Conservation (phyloP, 1,284 basidiomycete genomes). For the Mrakiaceae sp. region DNA sequence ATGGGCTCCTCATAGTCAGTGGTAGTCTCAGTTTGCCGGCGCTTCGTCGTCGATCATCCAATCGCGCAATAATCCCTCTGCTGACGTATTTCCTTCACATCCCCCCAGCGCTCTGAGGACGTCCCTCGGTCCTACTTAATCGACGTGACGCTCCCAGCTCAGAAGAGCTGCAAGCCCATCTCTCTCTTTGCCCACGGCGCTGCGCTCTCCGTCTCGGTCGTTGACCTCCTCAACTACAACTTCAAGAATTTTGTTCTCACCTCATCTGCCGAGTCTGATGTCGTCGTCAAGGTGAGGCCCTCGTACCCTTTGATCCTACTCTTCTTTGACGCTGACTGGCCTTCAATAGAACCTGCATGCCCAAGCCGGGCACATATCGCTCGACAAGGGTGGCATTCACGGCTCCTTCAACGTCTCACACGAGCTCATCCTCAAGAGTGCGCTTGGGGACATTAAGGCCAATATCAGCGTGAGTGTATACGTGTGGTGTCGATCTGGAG, state of each 20-base stretch:
- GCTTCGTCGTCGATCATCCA: background rate
- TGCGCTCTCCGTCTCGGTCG: background rate
- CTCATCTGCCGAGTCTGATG: background rate
- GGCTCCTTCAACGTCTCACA: conserved; percentile 20
- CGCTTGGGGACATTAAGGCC: conserved; percentile 11
- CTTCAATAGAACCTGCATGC: conserved; percentile 9
- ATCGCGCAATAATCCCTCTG: background rate
- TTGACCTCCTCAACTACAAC: background rate
- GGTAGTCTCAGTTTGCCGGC: no score
- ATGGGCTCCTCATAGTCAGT: no score
- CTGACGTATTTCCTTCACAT: no score
- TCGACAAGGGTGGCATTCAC: conserved; percentile 15
- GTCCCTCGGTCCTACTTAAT: conserved; percentile 1
- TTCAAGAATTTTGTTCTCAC: conserved; percentile 8
- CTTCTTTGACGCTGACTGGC: no score
- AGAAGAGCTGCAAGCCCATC: background rate
- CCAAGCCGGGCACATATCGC: background rate
- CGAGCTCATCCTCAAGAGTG: conserved; percentile 16
- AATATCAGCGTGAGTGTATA: background rate
- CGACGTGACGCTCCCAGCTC: background rate
- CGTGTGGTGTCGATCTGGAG: background rate
- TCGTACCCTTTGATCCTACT: no score
- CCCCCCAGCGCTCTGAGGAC: background rate
- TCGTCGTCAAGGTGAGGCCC: background rate
- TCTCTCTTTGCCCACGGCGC: conserved; percentile 5